A percentile compares a stretch with the other conserved stretches of the same genome.
phyloP scores from a whole-genome alignment of 148 eudicot genomes.

The Rhododendron griersonianum region DNA sequence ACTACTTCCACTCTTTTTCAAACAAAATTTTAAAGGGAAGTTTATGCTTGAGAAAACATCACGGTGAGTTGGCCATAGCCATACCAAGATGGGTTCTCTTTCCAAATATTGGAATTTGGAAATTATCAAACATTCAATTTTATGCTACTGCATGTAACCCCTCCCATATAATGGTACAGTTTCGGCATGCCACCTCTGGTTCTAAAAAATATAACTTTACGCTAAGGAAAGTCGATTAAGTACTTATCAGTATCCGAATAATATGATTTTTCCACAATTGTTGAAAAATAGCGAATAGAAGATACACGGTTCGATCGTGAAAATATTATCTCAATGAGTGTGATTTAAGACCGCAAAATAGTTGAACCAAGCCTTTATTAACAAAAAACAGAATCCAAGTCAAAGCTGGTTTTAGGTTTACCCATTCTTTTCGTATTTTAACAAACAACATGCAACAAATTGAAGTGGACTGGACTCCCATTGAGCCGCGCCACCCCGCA shows the following conservation, averaged over 20 bases:
- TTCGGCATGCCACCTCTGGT: too few relatives aligned
- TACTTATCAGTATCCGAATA: too few relatives aligned
- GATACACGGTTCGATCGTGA: not conserved
- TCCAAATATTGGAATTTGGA: not conserved
- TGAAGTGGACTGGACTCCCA: not conserved
- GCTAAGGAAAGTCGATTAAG: too few relatives aligned
- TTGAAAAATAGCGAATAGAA: too few relatives aligned
- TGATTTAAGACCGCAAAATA: not conserved
- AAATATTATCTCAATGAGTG: not conserved
- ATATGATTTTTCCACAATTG: not conserved
- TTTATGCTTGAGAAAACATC: not conserved
- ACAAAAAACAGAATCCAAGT: not conserved
- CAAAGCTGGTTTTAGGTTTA: not conserved
- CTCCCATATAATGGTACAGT: not conserved
- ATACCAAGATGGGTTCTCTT: not conserved
- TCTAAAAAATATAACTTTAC: too few relatives aligned
- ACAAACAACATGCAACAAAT: not conserved
- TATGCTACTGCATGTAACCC: not conserved
- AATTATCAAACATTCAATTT: not conserved
- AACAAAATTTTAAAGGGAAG: not conserved
- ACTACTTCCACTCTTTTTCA: not conserved
- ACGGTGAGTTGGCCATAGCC: not conserved
- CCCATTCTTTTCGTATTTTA: not conserved
- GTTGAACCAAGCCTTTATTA: not conserved
- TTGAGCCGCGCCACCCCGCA: too few relatives aligned